These are phyloP conservation scores for Garcia nutans DNA, from an alignment of 345 rosid genomes.

Conservation along the genomic window DNA sequence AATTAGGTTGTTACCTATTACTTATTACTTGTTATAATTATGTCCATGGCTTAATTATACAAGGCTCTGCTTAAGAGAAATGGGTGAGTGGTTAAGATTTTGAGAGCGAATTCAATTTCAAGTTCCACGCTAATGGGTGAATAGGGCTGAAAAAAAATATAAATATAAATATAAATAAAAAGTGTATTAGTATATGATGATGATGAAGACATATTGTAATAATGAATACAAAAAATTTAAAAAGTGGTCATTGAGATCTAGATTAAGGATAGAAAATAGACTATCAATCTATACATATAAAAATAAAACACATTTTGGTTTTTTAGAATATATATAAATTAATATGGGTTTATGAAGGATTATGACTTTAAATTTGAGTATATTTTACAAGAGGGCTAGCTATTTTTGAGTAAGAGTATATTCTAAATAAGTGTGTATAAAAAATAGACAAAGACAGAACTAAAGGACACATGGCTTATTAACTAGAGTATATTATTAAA, in stretches of 20 bases:
- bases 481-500: no score
- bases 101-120: not conserved
- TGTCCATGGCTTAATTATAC: constrained; percentile 21
- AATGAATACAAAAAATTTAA: not conserved
- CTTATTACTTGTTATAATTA: not conserved
- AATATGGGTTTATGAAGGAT: not conserved
- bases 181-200: not conserved
- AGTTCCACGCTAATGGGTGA: not conserved
- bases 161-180: not conserved
- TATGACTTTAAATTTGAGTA: not conserved
- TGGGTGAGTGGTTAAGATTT: not conserved
- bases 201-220: no score
- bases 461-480: constrained; percentile 16
- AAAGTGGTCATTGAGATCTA: not conserved
- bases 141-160: not conserved
- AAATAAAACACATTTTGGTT: no score
- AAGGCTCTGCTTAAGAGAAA: not conserved
- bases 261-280: not conserved
- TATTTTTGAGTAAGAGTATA: constrained; percentile 10
- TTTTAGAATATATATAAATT: no score
- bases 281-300: not conserved
- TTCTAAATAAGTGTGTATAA: not conserved
- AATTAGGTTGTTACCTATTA: no score
- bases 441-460: not conserved
- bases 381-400: no score